phyloP scores from a whole-genome alignment of 2,329 filamentous ascomycete genomes.

The Cladosporium sp. region DNA sequence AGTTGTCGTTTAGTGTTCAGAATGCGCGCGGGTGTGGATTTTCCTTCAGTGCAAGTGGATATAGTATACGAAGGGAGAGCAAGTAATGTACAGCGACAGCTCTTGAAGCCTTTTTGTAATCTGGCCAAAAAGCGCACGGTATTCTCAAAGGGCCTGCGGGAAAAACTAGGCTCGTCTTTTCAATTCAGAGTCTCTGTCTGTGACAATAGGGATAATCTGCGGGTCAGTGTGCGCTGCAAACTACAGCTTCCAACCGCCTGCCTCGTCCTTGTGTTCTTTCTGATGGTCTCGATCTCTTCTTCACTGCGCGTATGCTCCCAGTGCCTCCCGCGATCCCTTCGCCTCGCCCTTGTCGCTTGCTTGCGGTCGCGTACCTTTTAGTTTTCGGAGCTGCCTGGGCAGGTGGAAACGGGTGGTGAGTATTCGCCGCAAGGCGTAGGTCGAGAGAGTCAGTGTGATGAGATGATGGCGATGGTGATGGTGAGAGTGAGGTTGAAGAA shows the following conservation, averaged over 20 bases:
- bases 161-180: conserved; percentile 14
- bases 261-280: conserved; percentile 1
- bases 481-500: neutral
- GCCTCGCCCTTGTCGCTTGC: conserved; percentile 10
- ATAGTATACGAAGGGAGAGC: conserved; percentile 12
- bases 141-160: conserved; percentile 13
- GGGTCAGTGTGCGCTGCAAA: conserved; percentile 11
- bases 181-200: conserved; percentile 16
- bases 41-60: conserved; percentile 12
- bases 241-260: conserved; percentile 3
- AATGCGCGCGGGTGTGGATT: conserved; percentile 5
- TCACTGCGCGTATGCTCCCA: conserved; percentile 8
- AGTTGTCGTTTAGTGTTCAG: conserved; percentile 4
- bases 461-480: neutral
- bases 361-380: conserved; percentile 1
- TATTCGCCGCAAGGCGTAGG: neutral
- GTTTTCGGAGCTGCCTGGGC: neutral
- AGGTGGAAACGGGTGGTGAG: neutral
- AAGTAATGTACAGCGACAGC: conserved; percentile 14
- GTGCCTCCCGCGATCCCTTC: conserved; percentile 6
- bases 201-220: conserved; percentile 14
- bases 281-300: conserved; percentile 4
- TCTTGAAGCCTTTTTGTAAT: conserved; percentile 9
- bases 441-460: neutral
- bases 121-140: conserved; percentile 13